Evolutionary conservation across 176 grass and related monocot species (phyloP), one percentile per base, ranked within the genome.

Genomic region (Eleusine coracana): DNA sequence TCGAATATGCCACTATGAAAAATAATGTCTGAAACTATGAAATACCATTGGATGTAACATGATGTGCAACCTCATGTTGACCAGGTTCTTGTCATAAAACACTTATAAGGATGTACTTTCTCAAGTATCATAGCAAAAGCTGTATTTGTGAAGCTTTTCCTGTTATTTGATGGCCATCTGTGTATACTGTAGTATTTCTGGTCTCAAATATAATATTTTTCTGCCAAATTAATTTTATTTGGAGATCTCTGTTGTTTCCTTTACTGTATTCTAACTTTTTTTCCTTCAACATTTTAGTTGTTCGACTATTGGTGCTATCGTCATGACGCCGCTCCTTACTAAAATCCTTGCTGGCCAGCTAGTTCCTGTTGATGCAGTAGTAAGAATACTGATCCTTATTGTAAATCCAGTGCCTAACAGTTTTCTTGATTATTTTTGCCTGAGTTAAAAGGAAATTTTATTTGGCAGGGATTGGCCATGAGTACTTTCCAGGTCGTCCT

Each of bases 401-500:
- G 23, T 61, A 77, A 72, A 56, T 65, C n/a, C 59, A 73, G 16
- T 40, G 23, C 16, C 64, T 59, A 20, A 62, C 27, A 51, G 21
- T 86, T 73, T 86, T 38, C 45, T 74, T 79, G 58, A 62, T 68
- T 23, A 50, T 41, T 29, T 84, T 17, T 74, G 23, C 51, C 5
- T 77, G 23, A 68, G 28, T 60, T 77, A 69, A 85, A 28, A 44
- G 28, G 5, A 80, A 67, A 66, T 66, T 81, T 2, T 56, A 6
- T 81, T 36, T 87, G 25, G 11, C 89, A 98, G 93, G 92, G 96
- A 66, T 91, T 98, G 81, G 96, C 96, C 68, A 73, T 95, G 72
- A 98, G 96, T 91, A 98, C 96, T 80, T 98, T 98, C 88, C 96
- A 95, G 88, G 96, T 98, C 38, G 92, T 98, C 85, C 81, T 98